These are phyloP conservation scores for Solanum bulbocastanum DNA, from an alignment of 257 asterid genomes.

Conservation along the genomic window DNA sequence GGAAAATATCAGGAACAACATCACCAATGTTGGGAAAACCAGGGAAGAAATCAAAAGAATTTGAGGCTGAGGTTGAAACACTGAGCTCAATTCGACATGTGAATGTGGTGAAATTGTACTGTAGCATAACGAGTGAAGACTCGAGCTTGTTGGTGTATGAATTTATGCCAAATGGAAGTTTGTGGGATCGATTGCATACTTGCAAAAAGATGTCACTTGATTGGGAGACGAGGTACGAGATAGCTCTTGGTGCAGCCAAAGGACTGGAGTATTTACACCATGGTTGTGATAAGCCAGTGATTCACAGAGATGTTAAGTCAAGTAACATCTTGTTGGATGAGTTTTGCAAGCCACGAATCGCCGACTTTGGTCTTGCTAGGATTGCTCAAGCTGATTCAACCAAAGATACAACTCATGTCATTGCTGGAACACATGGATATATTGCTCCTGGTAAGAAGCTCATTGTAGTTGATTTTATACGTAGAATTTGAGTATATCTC, in stretches of 20 bases:
- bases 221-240: slow-evolving; percentile 67
- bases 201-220: slow-evolving; percentile 44
- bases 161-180: slow-evolving; percentile 85
- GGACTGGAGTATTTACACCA: slow-evolving; percentile 93
- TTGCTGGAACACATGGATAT: slow-evolving; percentile 90
- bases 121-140: slow-evolving; percentile 79
- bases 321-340: slow-evolving; percentile 89
- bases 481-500: background rate
- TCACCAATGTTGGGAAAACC: slow-evolving; percentile 40
- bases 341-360: slow-evolving; percentile 59
- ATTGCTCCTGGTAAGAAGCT: slow-evolving; percentile 74
- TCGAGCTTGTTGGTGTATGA: slow-evolving; percentile 87
- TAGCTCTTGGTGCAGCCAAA: slow-evolving; percentile 79
- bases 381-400: slow-evolving; percentile 30
- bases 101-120: slow-evolving; percentile 75
- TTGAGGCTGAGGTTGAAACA: slow-evolving; percentile 74
- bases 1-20: slow-evolving; percentile 14
- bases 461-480: background rate
- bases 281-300: slow-evolving; percentile 54
- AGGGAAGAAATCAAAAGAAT: slow-evolving; percentile 28
- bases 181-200: slow-evolving; percentile 72
- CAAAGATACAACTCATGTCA: slow-evolving; percentile 51
- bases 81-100: slow-evolving; percentile 75
- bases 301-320: slow-evolving; percentile 90
- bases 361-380: slow-evolving; percentile 89